Evolutionary conservation across 768 basidiomycete species (phyloP).

Genomic region (Dioszegia hungarica): DNA sequence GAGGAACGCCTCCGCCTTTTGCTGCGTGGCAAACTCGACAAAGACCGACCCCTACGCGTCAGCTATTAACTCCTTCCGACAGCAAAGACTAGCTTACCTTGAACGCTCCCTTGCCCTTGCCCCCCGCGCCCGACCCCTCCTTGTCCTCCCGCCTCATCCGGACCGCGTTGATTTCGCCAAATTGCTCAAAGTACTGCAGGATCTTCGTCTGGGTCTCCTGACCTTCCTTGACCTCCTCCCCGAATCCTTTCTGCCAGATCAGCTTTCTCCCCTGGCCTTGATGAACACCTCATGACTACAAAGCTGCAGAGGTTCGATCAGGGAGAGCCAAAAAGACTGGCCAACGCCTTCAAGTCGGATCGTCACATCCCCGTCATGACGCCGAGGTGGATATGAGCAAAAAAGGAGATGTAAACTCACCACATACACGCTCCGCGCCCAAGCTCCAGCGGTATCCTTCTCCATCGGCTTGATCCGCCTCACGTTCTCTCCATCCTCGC

Average conservation of each 20-base stretch:
- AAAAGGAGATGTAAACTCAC: conserved; percentile 58
- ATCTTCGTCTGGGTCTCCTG: conserved; percentile 62
- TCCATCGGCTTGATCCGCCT: conserved; percentile 69
- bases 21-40: conserved; percentile 72
- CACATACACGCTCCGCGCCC: conserved; percentile 81
- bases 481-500: conserved; percentile 66
- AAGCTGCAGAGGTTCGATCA: too few species aligned
- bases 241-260: conserved; percentile 74
- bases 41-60: conserved; percentile 77
- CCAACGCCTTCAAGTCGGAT: too few species aligned
- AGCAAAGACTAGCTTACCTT: conserved; percentile 58
- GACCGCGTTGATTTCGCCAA: conserved; percentile 71
- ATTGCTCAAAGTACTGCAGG: conserved; percentile 73
- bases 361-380: too few species aligned
- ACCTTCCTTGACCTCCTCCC: conserved; percentile 57
- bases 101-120: conserved; percentile 61
- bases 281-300: too few species aligned
- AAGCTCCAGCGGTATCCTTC: conserved; percentile 61
- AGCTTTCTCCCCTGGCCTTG: too few species aligned
- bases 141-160: conserved; percentile 77
- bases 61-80: background rate
- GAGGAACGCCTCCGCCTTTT: conserved; percentile 68
- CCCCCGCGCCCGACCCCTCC: conserved; percentile 42
- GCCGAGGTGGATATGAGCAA: too few species aligned
- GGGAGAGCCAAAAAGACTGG: too few species aligned